Conservation (phyloP, 2,329 filamentous ascomycete species). For the Salinomyces thailandicus region DNA sequence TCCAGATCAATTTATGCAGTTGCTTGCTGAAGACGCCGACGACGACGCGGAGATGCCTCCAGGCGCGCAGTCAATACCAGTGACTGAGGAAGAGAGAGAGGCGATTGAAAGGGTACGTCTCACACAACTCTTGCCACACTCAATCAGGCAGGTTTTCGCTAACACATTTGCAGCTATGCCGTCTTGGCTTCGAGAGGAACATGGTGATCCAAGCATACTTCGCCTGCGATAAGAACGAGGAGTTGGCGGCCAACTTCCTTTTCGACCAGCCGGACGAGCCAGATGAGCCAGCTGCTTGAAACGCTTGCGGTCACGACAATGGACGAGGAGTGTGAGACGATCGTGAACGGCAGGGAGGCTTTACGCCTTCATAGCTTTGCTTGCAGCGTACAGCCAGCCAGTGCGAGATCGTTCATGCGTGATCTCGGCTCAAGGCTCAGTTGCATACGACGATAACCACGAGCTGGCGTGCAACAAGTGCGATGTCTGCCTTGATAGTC, state of each 20-base stretch:
- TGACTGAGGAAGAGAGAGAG: slow-evolving; percentile 92
- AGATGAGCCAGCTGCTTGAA: slow-evolving; percentile 19
- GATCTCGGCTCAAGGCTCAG: not conserved
- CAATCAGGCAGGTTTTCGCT: slow-evolving; percentile 4
- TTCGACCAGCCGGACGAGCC: slow-evolving; percentile 89
- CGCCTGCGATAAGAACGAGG: slow-evolving; percentile 98
- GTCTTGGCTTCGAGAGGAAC: slow-evolving; percentile 84
- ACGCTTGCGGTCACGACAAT: too few species aligned
- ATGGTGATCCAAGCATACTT: slow-evolving; percentile 97
- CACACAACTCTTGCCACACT: not conserved
- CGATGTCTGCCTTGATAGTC: too few species aligned
- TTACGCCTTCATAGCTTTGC: too few species aligned
- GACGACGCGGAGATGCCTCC: slow-evolving; percentile 80
- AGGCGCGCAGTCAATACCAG: slow-evolving; percentile 77
- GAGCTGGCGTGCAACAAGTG: too few species aligned
- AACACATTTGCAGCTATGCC: slow-evolving; percentile 56
- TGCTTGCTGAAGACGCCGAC: slow-evolving; percentile 79
- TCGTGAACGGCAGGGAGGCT: too few species aligned
- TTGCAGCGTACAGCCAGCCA: slow-evolving; percentile 1
- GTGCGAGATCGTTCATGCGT: too few species aligned
- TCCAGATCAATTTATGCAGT: slow-evolving; percentile 82
- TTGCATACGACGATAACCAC: not conserved
- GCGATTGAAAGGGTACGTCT: slow-evolving; percentile 81
- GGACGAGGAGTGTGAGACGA: too few species aligned
- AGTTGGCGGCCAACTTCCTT: slow-evolving; percentile 92